Base-by-base conservation (phyloP, 2,329 filamentous ascomycete genomes). In the Dothideomycetidae sp. region DNA sequence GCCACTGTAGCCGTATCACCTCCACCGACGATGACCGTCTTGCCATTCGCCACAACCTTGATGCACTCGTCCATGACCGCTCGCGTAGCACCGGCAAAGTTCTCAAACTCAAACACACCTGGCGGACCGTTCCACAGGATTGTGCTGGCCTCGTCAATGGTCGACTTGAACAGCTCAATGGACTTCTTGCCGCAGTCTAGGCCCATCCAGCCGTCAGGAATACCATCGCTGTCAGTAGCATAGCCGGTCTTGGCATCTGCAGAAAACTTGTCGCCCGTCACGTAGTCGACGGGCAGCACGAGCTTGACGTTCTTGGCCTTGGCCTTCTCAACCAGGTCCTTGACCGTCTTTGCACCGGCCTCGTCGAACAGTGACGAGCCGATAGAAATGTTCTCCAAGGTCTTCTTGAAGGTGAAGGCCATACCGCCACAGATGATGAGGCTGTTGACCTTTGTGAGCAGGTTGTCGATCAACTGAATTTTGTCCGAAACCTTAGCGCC, bases 351-450 rank as follows among this genome's bases (percentile, higher is more conserved):
- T 70, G 80, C 73, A 51, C 90, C 90, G 36, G 79, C 79, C 69
- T 94, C 83, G 53, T 98, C 90, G 59, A 93, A 98, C 53, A 98
- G 73, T 36, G 68, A 90, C 68, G 77, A 77, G 44, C 90, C 90
- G 49, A 98, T 98, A 62, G 78, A 73, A 55, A 96, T 78, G 58
- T 73, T 70, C 65, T 94, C 75, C 40, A 96, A 73, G n/a, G 84
- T 88, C 75, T 98, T 98, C 75, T 96, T 96, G 75, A 98, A 98
- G 53, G 90, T 98, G 70, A 96, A 98, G 46, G 90, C 86, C 90
- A 98, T 98, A 53, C 76, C 90, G 58, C 90, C 90, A 61, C 88
- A 93, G 65, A 98, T 80, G 64, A 98, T 81, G 49, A 98, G 74
- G 61, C 79, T 90, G 73, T 98, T 75, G 62, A 98, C 86, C 75